A percentile compares a stretch with the other conserved stretches of the same genome.
These are phyloP conservation scores for Calonectria multiphialidica DNA, from an alignment of 2,329 filamentous ascomycete genomes.

Conservation along the genomic window DNA sequence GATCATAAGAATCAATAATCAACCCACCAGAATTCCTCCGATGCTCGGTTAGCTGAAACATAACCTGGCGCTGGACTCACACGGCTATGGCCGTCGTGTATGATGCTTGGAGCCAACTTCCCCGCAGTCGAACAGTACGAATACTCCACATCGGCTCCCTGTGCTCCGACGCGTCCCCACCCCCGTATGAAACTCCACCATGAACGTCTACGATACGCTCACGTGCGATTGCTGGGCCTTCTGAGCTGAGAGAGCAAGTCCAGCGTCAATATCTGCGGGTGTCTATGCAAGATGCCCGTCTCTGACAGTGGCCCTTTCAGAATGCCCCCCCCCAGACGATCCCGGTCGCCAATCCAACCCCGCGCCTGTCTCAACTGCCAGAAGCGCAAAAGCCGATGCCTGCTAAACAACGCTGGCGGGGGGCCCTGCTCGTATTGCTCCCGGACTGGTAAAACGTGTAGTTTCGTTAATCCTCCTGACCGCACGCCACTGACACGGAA, in stretches of 20 bases:
- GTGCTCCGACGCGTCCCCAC: constrained; percentile 17
- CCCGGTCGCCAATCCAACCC: constrained; percentile 18
- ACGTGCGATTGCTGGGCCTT: background rate
- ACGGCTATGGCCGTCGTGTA: background rate
- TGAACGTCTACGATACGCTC: background rate
- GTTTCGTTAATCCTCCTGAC: constrained; percentile 48
- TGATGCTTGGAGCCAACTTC: background rate
- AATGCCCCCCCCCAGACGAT: constrained; percentile 22
- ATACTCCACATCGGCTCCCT: constrained; percentile 16
- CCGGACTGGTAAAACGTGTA: constrained; percentile 45
- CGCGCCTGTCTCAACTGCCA: constrained; percentile 36
- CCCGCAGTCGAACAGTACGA: background rate
- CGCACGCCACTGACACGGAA: constrained; percentile 51
- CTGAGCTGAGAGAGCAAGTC: background rate
- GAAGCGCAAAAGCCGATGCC: constrained; percentile 40
- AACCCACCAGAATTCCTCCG: too few relatives aligned
- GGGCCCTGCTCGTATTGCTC: constrained; percentile 44
- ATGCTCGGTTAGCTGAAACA: background rate
- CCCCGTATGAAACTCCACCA: background rate
- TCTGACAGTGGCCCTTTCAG: constrained; percentile 1
- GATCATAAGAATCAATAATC: background rate
- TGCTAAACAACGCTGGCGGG: constrained; percentile 25
- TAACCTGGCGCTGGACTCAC: background rate
- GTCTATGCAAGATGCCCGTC: background rate
- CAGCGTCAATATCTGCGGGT: constrained; percentile 5